These are phyloP conservation scores for Microcyclosporella mali DNA, from an alignment of 2,329 filamentous ascomycete genomes.

Conservation along the genomic window DNA sequence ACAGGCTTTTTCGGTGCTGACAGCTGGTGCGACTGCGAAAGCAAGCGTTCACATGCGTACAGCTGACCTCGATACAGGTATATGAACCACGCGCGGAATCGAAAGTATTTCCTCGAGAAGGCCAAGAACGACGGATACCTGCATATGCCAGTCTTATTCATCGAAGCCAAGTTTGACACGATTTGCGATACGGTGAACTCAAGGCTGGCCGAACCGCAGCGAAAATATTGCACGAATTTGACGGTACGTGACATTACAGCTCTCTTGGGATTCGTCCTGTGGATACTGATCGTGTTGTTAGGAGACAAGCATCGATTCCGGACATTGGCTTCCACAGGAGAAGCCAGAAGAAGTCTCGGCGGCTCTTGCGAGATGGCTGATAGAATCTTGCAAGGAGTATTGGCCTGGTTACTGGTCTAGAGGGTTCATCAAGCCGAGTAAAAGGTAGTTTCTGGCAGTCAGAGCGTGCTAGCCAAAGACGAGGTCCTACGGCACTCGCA, in stretches of 20 bases:
- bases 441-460: too few relatives aligned
- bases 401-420: slow-evolving; percentile 20
- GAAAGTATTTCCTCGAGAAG: slow-evolving; percentile 36
- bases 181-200: slow-evolving; percentile 34
- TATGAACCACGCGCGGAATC: slow-evolving; percentile 40
- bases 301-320: slow-evolving; percentile 12
- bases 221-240: slow-evolving; percentile 34
- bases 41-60: too few relatives aligned
- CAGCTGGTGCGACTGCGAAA: too few relatives aligned
- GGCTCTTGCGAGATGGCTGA: slow-evolving; percentile 22
- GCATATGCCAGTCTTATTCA: slow-evolving; percentile 34
- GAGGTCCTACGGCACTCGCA: too few relatives aligned
- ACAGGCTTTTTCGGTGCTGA: slow-evolving; percentile 37
- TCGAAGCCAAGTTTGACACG: slow-evolving; percentile 36
- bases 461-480: too few relatives aligned
- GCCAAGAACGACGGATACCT: slow-evolving; percentile 31
- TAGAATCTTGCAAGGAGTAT: slow-evolving; percentile 14
- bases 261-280: background rate
- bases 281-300: background rate
- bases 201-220: slow-evolving; percentile 33
- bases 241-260: slow-evolving; percentile 33
- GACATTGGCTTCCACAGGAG: slow-evolving; percentile 26
- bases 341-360: slow-evolving; percentile 23
- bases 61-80: too few relatives aligned
- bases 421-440: slow-evolving; percentile 11